A percentile compares a stretch with the other conserved stretches of the same genome.
phyloP scores from a whole-genome alignment of 306 rosid genomes.

The Trifolium subterraneum region DNA sequence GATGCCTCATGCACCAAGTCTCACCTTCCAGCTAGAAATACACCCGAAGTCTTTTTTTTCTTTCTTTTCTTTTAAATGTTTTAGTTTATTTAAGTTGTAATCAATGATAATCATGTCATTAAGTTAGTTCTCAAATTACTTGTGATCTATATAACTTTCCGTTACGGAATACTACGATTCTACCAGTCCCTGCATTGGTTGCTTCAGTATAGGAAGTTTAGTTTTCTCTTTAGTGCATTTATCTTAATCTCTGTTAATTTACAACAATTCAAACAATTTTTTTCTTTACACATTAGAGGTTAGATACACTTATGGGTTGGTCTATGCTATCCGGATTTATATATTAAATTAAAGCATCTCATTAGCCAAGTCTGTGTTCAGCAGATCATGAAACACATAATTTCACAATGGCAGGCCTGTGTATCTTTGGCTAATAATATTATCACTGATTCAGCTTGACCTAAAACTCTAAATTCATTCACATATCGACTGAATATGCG shows the following conservation, averaged over 20 bases:
- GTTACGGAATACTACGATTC: conserved; percentile 5
- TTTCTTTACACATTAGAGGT: neutral
- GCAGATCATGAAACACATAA: conserved; percentile 1
- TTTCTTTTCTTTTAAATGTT: neutral
- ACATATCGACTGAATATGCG: no score
- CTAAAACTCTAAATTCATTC: no score
- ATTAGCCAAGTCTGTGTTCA: conserved; percentile 1
- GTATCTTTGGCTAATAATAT: conserved; percentile 5
- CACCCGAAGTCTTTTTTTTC: neutral
- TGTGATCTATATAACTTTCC: conserved; percentile 12
- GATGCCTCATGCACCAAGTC: neutral
- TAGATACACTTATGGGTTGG: conserved; percentile 9
- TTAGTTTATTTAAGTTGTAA: conserved; percentile 21
- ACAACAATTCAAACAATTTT: conserved; percentile 11
- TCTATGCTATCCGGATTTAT: conserved; percentile 8
- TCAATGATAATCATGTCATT: conserved; percentile 30
- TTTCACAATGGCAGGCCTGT: conserved; percentile 1
- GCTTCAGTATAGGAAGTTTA: conserved; percentile 25
- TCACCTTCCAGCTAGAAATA: conserved; percentile 7
- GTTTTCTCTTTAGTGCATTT: conserved; percentile 12
- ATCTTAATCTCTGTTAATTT: conserved; percentile 8
- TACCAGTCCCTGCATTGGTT: conserved; percentile 6
- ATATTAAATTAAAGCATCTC: conserved; percentile 11
- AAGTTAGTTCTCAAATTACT: conserved; percentile 12
- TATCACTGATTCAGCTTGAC: conserved; percentile 26